Conservation (phyloP, 1,284 basidiomycete species). For the Xerocomus nothofagi region DNA sequence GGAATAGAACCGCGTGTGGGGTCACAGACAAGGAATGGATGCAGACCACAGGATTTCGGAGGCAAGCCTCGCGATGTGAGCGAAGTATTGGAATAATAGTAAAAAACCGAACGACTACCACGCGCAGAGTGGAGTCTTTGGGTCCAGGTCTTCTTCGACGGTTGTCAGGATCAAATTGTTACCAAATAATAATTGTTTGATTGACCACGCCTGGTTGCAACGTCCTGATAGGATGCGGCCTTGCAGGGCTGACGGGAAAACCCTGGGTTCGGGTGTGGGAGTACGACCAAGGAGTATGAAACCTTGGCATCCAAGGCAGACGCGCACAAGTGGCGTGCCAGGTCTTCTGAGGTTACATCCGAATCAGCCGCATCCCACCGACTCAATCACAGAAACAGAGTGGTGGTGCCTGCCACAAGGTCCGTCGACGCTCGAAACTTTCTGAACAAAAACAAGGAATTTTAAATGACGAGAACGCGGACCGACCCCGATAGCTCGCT, state of each 20-base stretch:
- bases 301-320: constrained; percentile 14
- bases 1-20: constrained; percentile 1
- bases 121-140: constrained; percentile 28
- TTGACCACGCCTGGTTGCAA: constrained; percentile 10
- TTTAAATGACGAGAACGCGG: constrained; percentile 5
- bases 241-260: constrained; percentile 25
- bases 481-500: constrained; percentile 1
- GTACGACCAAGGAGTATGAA: constrained; percentile 16
- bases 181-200: constrained; percentile 22
- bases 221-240: constrained; percentile 13
- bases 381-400: constrained; percentile 20
- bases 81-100: not conserved
- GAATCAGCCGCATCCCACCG: constrained; percentile 8
- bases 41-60: constrained; percentile 20
- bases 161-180: constrained; percentile 16
- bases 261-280: constrained; percentile 22
- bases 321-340: constrained; percentile 33
- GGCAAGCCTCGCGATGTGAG: constrained; percentile 2
- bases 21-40: constrained; percentile 10
- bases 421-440: constrained; percentile 4
- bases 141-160: constrained; percentile 30
- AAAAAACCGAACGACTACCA: constrained; percentile 27
- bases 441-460: constrained; percentile 14
- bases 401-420: not conserved
- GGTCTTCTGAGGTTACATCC: constrained; percentile 18